phyloP scores from a whole-genome alignment of 495 filamentous ascomycete genomes.

The Geoglossum glabrum region DNA sequence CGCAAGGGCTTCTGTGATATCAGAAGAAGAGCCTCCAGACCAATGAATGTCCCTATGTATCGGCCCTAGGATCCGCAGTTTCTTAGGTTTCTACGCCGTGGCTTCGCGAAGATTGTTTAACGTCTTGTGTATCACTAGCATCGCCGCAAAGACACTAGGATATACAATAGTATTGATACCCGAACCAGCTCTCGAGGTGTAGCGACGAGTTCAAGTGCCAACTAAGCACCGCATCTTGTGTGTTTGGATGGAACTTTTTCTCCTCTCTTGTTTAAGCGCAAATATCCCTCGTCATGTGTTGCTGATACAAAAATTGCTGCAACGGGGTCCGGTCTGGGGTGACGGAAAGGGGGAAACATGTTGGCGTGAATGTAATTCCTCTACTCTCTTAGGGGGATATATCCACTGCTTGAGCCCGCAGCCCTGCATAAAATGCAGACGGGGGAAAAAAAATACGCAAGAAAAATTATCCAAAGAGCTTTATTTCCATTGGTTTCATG shows the following conservation, averaged over 20 bases:
- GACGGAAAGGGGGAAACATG: no score
- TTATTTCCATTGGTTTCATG: no score
- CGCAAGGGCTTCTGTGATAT: background rate
- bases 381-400: no score
- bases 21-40: conserved; percentile 1
- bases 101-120: no score
- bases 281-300: background rate
- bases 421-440: no score
- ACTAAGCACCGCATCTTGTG: background rate
- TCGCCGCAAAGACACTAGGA: no score
- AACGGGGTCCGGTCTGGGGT: no score
- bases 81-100: background rate
- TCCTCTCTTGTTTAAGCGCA: background rate
- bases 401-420: no score
- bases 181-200: background rate
- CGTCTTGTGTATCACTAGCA: background rate
- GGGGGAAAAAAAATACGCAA: no score
- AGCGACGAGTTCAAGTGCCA: background rate
- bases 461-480: no score
- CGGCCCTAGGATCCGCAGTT: background rate
- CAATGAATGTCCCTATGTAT: background rate
- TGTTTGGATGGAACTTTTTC: background rate
- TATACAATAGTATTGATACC: background rate
- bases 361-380: background rate
- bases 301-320: background rate